Percentiles rank a stretch among this genome's conserved stretches.
Evolutionary conservation across 2,329 filamentous ascomycete species (phyloP).

Genomic region (Fusarium pininemorale): DNA sequence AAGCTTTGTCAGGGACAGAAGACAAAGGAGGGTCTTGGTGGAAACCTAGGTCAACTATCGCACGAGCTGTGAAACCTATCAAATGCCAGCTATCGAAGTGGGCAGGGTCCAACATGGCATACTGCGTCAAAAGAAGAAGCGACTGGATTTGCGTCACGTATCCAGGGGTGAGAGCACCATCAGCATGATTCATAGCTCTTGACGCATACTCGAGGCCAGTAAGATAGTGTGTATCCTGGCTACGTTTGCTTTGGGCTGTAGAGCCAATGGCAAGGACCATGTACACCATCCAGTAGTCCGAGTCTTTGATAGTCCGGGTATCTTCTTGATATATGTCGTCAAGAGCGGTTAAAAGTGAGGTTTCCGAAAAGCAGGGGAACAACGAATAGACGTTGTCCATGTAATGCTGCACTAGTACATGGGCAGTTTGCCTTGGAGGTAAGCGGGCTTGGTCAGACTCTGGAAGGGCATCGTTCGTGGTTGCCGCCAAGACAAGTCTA

Average conservation of each 20-base stretch:
- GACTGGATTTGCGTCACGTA: slow-evolving; percentile 88
- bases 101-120: slow-evolving; percentile 87
- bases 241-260: slow-evolving; percentile 74
- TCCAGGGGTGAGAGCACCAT: slow-evolving; percentile 85
- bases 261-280: slow-evolving; percentile 90
- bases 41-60: slow-evolving; percentile 87
- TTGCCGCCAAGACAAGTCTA: slow-evolving; percentile 84
- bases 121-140: slow-evolving; percentile 84
- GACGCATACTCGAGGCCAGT: slow-evolving; percentile 66
- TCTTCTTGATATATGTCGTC: slow-evolving; percentile 83
- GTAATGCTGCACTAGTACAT: slow-evolving; percentile 81
- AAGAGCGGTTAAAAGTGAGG: slow-evolving; percentile 78
- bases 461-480: slow-evolving; percentile 77
- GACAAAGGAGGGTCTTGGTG: slow-evolving; percentile 88
- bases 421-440: slow-evolving; percentile 75
- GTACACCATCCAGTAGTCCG: slow-evolving; percentile 87
- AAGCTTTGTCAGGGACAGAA: slow-evolving; percentile 71
- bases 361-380: slow-evolving; percentile 85
- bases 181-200: slow-evolving; percentile 78
- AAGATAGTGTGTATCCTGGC: slow-evolving; percentile 70
- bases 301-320: slow-evolving; percentile 67
- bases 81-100: slow-evolving; percentile 96
- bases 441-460: slow-evolving; percentile 67
- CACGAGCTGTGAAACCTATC: slow-evolving; percentile 87
- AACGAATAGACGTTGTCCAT: slow-evolving; percentile 82